Conservation (phyloP, 1,139 yeast genomes). For the Lodderomyces beijingensis region DNA sequence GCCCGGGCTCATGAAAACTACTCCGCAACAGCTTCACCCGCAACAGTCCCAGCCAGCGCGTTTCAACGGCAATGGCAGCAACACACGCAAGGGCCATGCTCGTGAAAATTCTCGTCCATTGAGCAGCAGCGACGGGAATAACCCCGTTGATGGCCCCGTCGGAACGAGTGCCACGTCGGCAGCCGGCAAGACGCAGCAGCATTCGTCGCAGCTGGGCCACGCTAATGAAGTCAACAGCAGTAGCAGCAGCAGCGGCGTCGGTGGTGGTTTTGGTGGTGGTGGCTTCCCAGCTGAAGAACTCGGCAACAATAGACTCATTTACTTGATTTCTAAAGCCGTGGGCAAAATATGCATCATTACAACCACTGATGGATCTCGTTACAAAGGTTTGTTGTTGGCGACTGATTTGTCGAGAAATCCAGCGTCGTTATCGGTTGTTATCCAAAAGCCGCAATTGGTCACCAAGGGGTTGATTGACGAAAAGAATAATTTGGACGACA, state of each 20-base stretch:
- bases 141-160: no score
- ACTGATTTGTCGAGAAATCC: constrained; percentile 23
- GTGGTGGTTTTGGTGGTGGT: background rate
- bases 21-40: no score
- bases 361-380: constrained; percentile 56
- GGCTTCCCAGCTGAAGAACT: constrained; percentile 5
- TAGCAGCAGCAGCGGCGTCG: background rate
- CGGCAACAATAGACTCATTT: constrained; percentile 44
- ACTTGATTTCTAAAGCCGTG: constrained; percentile 47
- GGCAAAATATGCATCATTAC: constrained; percentile 59
- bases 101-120: constrained; percentile 1
- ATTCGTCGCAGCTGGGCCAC: no score
- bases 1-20: no score
- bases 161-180: no score
- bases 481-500: constrained; percentile 23
- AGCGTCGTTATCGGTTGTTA: constrained; percentile 45
- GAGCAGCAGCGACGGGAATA: constrained; percentile 3
- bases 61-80: no score
- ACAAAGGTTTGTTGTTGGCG: constrained; percentile 53
- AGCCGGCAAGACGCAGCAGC: no score
- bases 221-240: background rate
- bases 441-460: constrained; percentile 41
- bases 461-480: constrained; percentile 32
- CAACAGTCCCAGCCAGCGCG: no score
- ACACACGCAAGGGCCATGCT: background rate